Conservation (phyloP, 2,329 filamentous ascomycete genomes). For the Tothia fuscella region DNA sequence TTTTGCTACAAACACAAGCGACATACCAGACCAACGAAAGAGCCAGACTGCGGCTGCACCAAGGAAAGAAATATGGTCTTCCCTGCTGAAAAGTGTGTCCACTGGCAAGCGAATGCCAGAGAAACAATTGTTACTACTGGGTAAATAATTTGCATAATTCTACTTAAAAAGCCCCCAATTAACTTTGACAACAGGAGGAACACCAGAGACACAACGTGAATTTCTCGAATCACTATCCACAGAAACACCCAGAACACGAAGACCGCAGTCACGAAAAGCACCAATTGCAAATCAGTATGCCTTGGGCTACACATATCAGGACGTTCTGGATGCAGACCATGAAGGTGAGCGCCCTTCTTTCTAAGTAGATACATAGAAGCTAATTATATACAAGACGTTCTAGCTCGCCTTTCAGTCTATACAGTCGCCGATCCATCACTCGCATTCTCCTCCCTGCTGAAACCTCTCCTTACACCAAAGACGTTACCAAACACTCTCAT, state of each 20-base stretch:
- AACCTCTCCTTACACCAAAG: constrained; percentile 71
- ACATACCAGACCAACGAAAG: constrained; percentile 20
- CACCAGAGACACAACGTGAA: constrained; percentile 70
- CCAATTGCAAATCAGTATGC: constrained; percentile 88
- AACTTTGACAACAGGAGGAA: constrained; percentile 48
- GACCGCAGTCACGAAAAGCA: constrained; percentile 44
- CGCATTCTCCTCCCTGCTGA: constrained; percentile 70
- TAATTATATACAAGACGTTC: constrained; percentile 50
- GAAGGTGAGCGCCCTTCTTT: constrained; percentile 48
- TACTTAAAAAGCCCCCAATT: background rate
- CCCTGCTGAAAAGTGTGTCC: constrained; percentile 80
- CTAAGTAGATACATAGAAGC: background rate
- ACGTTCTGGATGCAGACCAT: constrained; percentile 86
- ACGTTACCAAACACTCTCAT: constrained; percentile 76
- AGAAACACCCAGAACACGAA: constrained; percentile 27
- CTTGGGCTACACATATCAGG: constrained; percentile 87
- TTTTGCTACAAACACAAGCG: constrained; percentile 7
- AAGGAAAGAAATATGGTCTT: constrained; percentile 88
- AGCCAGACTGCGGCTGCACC: constrained; percentile 52
- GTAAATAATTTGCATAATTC: constrained; percentile 35
- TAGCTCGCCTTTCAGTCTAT: constrained; percentile 81
- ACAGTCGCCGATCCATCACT: constrained; percentile 75
- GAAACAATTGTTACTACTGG: constrained; percentile 80
- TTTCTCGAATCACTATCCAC: constrained; percentile 50
- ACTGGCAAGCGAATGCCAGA: constrained; percentile 82